Evolutionary conservation across 306 rosid genomes (phyloP), one percentile per base, ranked within the genome.

Genomic region (Prunus davidiana): DNA sequence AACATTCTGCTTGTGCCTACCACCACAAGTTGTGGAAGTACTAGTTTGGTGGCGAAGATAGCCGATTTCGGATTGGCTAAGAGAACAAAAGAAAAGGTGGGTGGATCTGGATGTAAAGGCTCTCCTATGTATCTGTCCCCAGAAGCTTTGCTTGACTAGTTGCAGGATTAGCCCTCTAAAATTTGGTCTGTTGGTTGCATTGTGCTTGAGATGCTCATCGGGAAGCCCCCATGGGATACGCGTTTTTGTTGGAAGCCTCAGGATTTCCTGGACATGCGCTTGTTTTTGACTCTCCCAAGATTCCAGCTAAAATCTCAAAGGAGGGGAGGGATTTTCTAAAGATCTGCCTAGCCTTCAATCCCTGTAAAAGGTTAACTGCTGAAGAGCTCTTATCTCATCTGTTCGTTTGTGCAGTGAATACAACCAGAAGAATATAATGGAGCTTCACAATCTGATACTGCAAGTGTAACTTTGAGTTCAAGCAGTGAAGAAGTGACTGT

Each of bases 11-110:
- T 82, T 25, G 58, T 77, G 62, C 45, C 73, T 1, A 57, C 6
- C 32, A 3, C 54, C 54, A 25, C 19, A 34, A 2, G 28, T 78
- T 34, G 41, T 34, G 41, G 41, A 34, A 34, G 41, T 34, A 34
- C 8, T 34, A 5, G 1, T 8, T 76, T 64, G 12, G 64, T 71
- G 32, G 82, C 85, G n/a, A 82, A 82, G 65, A 73, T 82, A 12
- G 76, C 76, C 24, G 82, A 82, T 73, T 67, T 82, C 3, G 85
- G 85, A 68, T 61, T 77, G 66, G 81, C 85, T 2, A 82, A 69
- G 55, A 82, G 82, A 50, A 30, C 9, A 25, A 28, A 27, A 77
- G 75, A 22, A 51, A 77, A 27, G 34, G 45, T 57, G 22, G 32
- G 60, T 34, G 41, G 41, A 34, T 34, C 41, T 41, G 8, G 20